Conservation (phyloP, 257 asterid species). For the Solanum bukasovii region DNA sequence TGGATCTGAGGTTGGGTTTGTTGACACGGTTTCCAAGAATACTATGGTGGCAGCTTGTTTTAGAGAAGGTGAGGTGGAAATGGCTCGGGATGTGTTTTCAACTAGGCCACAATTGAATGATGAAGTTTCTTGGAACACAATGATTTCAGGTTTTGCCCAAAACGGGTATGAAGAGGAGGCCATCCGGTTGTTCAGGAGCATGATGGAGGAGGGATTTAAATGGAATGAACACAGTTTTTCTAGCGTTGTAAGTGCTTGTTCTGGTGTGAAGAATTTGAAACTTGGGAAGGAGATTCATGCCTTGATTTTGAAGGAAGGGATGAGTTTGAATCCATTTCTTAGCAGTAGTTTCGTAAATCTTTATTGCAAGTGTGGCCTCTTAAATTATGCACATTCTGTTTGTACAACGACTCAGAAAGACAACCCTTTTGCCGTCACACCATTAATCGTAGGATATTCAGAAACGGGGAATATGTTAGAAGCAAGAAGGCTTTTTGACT, state of each 20-base stretch:
- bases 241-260: slow-evolving; percentile 56
- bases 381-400: slow-evolving; percentile 50
- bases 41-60: slow-evolving; percentile 78
- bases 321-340: slow-evolving; percentile 45
- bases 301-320: slow-evolving; percentile 53
- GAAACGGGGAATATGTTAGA: slow-evolving; percentile 44
- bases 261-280: slow-evolving; percentile 43
- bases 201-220: slow-evolving; percentile 41
- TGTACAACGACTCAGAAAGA: slow-evolving; percentile 12
- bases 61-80: slow-evolving; percentile 66
- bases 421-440: slow-evolving; percentile 45
- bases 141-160: slow-evolving; percentile 64
- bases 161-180: slow-evolving; percentile 56
- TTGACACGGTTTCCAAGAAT: slow-evolving; percentile 65
- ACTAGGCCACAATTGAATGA: slow-evolving; percentile 43
- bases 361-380: slow-evolving; percentile 57
- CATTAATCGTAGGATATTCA: slow-evolving; percentile 69
- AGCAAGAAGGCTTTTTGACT: slow-evolving; percentile 61
- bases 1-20: slow-evolving; percentile 6
- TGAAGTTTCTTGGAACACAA: slow-evolving; percentile 72
- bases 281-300: slow-evolving; percentile 73
- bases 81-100: slow-evolving; percentile 41
- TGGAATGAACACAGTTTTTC: slow-evolving; percentile 58
- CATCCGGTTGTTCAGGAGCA: slow-evolving; percentile 36
- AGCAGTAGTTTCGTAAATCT: slow-evolving; percentile 66